Conservation (phyloP, 495 filamentous ascomycete genomes). For the Aspergillus olivimuriae region DNA sequence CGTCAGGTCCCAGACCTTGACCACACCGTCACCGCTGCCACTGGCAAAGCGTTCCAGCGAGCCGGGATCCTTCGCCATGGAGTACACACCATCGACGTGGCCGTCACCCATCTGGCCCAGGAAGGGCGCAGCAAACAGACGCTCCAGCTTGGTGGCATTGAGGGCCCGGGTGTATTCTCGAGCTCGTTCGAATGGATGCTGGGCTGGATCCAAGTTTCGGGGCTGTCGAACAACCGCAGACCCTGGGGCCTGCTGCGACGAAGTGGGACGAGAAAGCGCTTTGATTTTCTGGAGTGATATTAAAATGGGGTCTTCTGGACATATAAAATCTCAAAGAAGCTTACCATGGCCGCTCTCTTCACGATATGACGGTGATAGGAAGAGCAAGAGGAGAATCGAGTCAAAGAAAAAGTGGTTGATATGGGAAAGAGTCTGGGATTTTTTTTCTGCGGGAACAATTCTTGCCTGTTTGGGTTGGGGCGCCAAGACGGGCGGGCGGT, state of each 20-base stretch:
- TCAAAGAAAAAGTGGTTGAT: too few species aligned
- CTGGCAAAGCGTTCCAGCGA: slow-evolving; percentile 67
- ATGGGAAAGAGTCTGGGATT: too few species aligned
- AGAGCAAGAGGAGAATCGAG: not conserved
- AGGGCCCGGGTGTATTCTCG: slow-evolving; percentile 85
- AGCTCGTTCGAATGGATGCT: slow-evolving; percentile 92
- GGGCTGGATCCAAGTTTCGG: slow-evolving; percentile 84
- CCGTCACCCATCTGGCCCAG: slow-evolving; percentile 79
- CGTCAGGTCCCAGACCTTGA: slow-evolving; percentile 91
- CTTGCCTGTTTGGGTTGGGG: not conserved
- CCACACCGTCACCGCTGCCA: slow-evolving; percentile 76
- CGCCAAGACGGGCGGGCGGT: not conserved
- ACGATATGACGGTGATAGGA: not conserved
- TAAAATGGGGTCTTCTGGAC: too few species aligned
- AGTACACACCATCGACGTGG: slow-evolving; percentile 89
- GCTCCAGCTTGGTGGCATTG: slow-evolving; percentile 89
- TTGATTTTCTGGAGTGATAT: slow-evolving; percentile 69
- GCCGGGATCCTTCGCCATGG: slow-evolving; percentile 63
- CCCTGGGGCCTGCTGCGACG: slow-evolving; percentile 74
- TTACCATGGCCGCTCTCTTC: slow-evolving; percentile 16
- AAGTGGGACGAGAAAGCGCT: slow-evolving; percentile 71
- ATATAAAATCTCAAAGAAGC: not conserved
- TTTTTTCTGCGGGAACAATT: not conserved
- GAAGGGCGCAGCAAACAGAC: slow-evolving; percentile 95
- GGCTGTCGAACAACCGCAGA: slow-evolving; percentile 64